These are phyloP conservation scores for Jatropha multifida DNA, from an alignment of 441 rosid species.

Conservation along the genomic window DNA sequence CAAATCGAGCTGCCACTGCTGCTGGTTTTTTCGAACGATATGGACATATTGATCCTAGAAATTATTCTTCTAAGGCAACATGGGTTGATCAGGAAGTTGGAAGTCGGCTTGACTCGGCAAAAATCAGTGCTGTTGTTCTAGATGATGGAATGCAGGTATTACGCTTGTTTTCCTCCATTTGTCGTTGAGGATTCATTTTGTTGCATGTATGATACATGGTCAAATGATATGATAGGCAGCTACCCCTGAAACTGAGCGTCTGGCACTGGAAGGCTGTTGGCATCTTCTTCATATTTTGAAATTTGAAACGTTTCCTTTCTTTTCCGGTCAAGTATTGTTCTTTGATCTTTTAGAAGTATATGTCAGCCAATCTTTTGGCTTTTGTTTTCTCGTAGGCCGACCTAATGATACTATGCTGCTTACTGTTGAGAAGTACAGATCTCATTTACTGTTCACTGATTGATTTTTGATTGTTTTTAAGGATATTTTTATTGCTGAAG, in stretches of 20 bases:
- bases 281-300: neutral
- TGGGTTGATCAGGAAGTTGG: conserved; percentile 25
- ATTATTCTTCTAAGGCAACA: conserved; percentile 14
- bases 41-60: conserved; percentile 45
- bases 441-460: conserved; percentile 5
- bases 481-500: conserved; percentile 2
- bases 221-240: neutral
- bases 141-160: conserved; percentile 97
- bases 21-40: conserved; percentile 46
- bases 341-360: neutral
- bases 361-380: neutral
- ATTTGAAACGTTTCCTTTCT: neutral
- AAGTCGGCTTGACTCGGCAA: conserved; percentile 19
- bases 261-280: neutral
- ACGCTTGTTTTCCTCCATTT: neutral
- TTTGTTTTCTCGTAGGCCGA: neutral
- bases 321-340: neutral
- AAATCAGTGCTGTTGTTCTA: conserved; percentile 52
- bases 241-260: neutral
- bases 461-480: conserved; percentile 1
- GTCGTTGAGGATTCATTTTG: neutral
- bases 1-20: conserved; percentile 72
- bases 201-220: neutral
- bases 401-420: neutral
- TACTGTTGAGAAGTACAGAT: neutral